Percentiles rank a stretch among this genome's conserved stretches.
Conservation (phyloP, 2,329 filamentous ascomycete genomes). For the Rhynchosporium secalis region DNA sequence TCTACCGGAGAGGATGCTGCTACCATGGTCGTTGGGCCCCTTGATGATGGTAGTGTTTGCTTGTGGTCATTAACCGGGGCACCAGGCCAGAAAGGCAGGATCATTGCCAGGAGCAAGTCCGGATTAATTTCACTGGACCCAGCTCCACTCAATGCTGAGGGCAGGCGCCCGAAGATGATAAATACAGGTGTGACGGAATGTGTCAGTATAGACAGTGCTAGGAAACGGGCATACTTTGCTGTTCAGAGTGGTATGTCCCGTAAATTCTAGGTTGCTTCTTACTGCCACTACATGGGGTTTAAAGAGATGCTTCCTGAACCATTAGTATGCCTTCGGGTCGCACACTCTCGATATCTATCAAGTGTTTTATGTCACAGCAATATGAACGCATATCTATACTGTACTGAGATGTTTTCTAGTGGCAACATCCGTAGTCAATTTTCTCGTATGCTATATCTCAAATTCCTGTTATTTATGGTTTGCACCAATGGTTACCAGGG, state of each 20-base stretch:
- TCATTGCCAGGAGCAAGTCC: conserved; percentile 64
- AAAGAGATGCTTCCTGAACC: not conserved
- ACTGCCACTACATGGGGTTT: not conserved
- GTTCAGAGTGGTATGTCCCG: conserved; percentile 63
- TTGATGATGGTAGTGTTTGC: conserved; percentile 86
- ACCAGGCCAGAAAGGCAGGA: conserved; percentile 55
- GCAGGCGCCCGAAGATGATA: conserved; percentile 61
- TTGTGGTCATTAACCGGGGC: conserved; percentile 75
- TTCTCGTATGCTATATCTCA: no score
- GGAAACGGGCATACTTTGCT: conserved; percentile 74
- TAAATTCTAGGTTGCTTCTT: conserved; percentile 1
- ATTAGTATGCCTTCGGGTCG: not conserved
- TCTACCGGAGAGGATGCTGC: conserved; percentile 54
- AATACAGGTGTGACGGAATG: conserved; percentile 75
- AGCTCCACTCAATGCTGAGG: conserved; percentile 46
- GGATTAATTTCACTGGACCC: conserved; percentile 66
- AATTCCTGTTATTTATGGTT: no score
- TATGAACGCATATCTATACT: no score
- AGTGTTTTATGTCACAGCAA: no score
- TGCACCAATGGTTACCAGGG: no score
- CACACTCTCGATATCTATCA: not conserved
- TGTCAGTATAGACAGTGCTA: conserved; percentile 72
- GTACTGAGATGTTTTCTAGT: no score
- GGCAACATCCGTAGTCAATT: no score
- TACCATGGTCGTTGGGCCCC: conserved; percentile 67